Base-by-base conservation (phyloP, 371 early-diverging fungal genomes). In the Mortierella sp. region DNA sequence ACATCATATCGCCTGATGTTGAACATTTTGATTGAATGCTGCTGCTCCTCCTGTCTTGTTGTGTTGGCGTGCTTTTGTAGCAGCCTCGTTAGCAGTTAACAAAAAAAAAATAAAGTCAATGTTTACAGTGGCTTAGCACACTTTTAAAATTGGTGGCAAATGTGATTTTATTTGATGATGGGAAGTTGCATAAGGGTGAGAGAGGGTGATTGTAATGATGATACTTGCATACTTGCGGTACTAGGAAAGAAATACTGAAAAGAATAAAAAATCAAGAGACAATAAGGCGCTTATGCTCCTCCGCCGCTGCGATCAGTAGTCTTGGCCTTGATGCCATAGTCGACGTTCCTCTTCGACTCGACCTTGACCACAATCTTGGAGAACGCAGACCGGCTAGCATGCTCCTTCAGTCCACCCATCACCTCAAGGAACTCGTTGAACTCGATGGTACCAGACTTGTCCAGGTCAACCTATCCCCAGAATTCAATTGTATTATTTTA, bases 361-460 rank as follows among this genome's bases (percentile, higher is more conserved):
- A 73, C 67, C n/a, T 65, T 60, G 27, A 62, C 80, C 6, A 80
- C 79, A 23, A 82, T 78, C 50, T 79, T 72, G 43, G 80, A 69
- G 55, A 83, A 81, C 47, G 68, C 79, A 9, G 78, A 69, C 41
- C 80, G 66, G 47, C 56, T 69, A 23, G 78, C 78, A 27, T 68
- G 64, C 41, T 90, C 91, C 80, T 90, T 89, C 59, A 91, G 65
- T 39, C 76, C 82, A 21, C 81, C 81, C 73, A 89, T 73, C 34
- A 91, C 86, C 65, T 91, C 92, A 60, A 94, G 81, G 78, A 92
- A 90, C 79, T 94, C 91, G 67, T 89, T 86, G 70, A 92, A 93
- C 72, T 92, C 93, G 21, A 94, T 81, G 1, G 80, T 41, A 24
- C 84, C 83, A 19, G 68, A 79, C 43, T 70, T 63, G 32, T 81